Evolutionary conservation across 2,329 filamentous ascomycete species (phyloP).

Genomic region (Aspergillus uvarum): DNA sequence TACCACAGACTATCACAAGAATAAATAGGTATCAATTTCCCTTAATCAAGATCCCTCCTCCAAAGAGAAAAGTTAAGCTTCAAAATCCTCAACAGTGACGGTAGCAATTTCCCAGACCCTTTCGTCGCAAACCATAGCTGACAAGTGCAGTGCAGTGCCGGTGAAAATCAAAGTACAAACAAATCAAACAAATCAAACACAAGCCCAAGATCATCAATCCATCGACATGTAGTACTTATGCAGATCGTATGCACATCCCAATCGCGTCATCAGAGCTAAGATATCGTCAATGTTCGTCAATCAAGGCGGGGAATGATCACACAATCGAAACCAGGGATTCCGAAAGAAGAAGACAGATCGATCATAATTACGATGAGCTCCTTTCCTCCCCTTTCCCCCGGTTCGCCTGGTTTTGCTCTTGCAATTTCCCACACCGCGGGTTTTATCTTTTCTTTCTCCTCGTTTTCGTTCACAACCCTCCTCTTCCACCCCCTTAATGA

Average conservation of each 20-base stretch:
- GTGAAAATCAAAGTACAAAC: background rate
- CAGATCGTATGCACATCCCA: conserved; percentile 10
- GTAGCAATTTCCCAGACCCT: background rate
- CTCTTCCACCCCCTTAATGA: too few species aligned
- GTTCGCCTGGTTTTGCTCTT: background rate
- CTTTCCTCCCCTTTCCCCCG: background rate
- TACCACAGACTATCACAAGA: too few species aligned
- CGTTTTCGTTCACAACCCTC: background rate
- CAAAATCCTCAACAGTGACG: too few species aligned
- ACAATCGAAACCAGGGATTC: background rate
- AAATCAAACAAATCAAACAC: conserved; percentile 1
- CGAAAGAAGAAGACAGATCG: background rate
- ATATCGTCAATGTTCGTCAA: conserved; percentile 13
- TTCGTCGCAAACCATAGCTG: too few species aligned
- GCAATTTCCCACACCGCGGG: background rate
- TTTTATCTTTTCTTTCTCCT: background rate
- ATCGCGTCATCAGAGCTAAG: conserved; percentile 20
- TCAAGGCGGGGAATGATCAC: background rate
- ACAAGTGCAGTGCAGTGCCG: too few species aligned
- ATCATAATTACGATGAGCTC: background rate
- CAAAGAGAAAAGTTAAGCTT: too few species aligned
- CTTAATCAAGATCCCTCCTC: too few species aligned
- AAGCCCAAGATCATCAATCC: background rate
- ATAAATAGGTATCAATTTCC: too few species aligned
- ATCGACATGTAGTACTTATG: background rate